phyloP scores from a whole-genome alignment of 2,329 filamentous ascomycete genomes.

The Trichoderma atrobrunneum region DNA sequence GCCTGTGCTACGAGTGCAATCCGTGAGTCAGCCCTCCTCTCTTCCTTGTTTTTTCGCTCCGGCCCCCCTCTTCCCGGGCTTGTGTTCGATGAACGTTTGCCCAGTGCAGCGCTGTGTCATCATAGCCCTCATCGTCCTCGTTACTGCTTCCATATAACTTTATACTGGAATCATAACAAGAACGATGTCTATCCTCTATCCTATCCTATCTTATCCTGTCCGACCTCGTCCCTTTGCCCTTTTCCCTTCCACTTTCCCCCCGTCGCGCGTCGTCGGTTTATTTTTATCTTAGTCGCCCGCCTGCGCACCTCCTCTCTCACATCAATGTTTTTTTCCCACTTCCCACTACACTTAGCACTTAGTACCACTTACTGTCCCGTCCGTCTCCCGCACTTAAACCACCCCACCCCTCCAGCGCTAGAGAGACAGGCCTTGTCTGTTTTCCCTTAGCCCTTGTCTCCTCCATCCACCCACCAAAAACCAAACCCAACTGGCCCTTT shows the following conservation, averaged over 20 bases:
- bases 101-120: not conserved
- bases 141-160: not conserved
- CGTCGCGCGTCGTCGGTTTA: constrained; percentile 2
- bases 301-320: constrained; percentile 1
- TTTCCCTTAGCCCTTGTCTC: not conserved
- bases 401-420: constrained; percentile 5
- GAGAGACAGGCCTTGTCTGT: not conserved
- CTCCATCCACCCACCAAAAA: not conserved
- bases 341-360: not conserved
- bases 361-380: not conserved
- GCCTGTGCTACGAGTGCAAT: not conserved
- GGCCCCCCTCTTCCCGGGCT: not conserved
- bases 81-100: not conserved
- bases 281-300: constrained; percentile 8
- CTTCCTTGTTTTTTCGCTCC: not conserved
- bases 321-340: not conserved
- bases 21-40: not conserved
- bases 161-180: not conserved
- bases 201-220: not conserved
- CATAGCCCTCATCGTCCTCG: not conserved
- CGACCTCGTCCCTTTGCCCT: not conserved
- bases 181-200: not conserved
- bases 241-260: not conserved
- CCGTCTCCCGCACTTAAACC: not conserved
- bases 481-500: not conserved